Percentiles rank a stretch among this genome's conserved stretches.
phyloP scores from a whole-genome alignment of 305 asterid species.

The Rubia balearica region DNA sequence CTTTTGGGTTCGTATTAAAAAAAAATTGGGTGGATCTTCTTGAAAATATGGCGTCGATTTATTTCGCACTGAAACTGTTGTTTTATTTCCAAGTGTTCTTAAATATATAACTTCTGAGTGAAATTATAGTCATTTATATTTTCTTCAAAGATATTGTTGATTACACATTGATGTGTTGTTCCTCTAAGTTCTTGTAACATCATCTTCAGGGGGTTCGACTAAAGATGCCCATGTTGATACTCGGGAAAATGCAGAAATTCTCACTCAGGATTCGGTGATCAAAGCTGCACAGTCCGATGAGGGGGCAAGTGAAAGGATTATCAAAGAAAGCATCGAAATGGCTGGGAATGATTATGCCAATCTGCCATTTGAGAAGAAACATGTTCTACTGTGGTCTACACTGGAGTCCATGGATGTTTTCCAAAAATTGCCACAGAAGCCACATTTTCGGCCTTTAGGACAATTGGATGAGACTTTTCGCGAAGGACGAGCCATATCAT shows the following conservation, averaged over 20 bases:
- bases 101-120: not conserved
- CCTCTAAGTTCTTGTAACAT: conserved; percentile 1
- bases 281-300: conserved; percentile 1
- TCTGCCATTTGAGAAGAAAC: conserved; percentile 50
- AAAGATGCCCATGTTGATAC: conserved; percentile 21
- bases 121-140: not conserved
- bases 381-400: conserved; percentile 47
- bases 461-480: conserved; percentile 48
- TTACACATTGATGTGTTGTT: not conserved
- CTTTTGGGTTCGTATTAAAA: too few species aligned
- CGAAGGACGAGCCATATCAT: conserved; percentile 72
- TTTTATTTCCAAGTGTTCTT: not conserved
- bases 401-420: conserved; percentile 69
- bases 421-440: conserved; percentile 55
- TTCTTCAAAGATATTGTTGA: not conserved
- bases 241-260: conserved; percentile 22
- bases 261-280: conserved; percentile 20
- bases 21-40: not conserved
- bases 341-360: not conserved
- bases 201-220: conserved; percentile 24
- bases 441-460: conserved; percentile 67
- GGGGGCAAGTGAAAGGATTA: conserved; percentile 20
- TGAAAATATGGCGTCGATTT: not conserved
- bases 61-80: not conserved
- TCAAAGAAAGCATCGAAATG: conserved; percentile 20